A percentile compares a stretch with the other conserved stretches of the same genome.
Conservation (phyloP, 1,284 basidiomycete species). For the Malassezia obtusa region DNA sequence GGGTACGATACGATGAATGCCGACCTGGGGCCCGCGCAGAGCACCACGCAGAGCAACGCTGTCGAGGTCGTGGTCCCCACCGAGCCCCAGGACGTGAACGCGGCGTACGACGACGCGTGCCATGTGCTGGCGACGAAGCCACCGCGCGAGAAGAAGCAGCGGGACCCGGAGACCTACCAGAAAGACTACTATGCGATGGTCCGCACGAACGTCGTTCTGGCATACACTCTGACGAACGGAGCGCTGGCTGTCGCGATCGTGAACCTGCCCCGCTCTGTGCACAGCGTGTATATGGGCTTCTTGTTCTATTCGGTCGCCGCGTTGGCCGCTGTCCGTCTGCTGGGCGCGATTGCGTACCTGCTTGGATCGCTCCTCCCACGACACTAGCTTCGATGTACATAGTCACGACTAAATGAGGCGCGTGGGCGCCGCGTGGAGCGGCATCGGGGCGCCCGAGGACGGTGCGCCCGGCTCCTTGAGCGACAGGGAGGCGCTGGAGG, state of each 20-base stretch:
- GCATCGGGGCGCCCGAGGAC: no score
- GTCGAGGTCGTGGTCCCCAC: conserved; percentile 43
- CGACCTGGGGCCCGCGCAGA: conserved; percentile 35
- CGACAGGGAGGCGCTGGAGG: no score
- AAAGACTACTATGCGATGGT: conserved; percentile 56
- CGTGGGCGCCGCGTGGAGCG: background rate
- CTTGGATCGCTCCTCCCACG: background rate
- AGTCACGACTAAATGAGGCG: background rate
- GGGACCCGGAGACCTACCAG: conserved; percentile 36
- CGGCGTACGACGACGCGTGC: conserved; percentile 44
- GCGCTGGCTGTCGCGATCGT: conserved; percentile 40
- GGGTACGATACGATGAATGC: conserved; percentile 37
- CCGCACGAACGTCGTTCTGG: conserved; percentile 76
- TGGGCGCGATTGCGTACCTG: conserved; percentile 27
- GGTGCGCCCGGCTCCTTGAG: no score
- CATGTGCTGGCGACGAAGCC: conserved; percentile 36
- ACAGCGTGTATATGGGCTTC: conserved; percentile 40
- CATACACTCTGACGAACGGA: conserved; percentile 55
- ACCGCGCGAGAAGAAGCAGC: conserved; percentile 15
- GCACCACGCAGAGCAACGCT: conserved; percentile 19
- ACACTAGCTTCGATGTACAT: background rate
- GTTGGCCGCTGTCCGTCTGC: conserved; percentile 32
- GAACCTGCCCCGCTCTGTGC: conserved; percentile 20
- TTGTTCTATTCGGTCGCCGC: conserved; percentile 38
- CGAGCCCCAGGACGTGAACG: conserved; percentile 40